Base-by-base conservation (phyloP, 495 filamentous ascomycete genomes). In the Penicillium manginii region DNA sequence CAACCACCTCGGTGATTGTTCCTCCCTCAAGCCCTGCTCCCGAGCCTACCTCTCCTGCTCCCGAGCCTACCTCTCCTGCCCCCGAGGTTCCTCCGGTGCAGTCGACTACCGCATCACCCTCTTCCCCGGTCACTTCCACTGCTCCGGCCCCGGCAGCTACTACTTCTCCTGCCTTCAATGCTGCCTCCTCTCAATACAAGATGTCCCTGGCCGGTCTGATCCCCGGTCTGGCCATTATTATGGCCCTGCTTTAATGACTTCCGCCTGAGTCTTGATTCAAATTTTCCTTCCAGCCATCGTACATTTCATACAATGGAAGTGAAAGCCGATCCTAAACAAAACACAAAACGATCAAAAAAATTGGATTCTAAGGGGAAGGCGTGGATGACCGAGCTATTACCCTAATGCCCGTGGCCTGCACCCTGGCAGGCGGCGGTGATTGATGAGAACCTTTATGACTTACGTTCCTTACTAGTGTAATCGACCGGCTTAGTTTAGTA, bases 101-200 rank as follows among this genome's bases (percentile, higher is more conserved):
- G 11, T 26, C 21, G 21, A 47, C 9, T 11, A 26, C 45, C 22
- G 19, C 45, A 18, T 4, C 14, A 19, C 12, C 51, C 31, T 39
- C 26, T 50, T 15, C 6, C 11, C 54, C 26, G 4, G 43, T 14
- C 22, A 40, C 32, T 6, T 26, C 57, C 19, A 33, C 43, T 21
- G 45, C 39, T 4, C 22, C 57, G 2, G 26, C 43, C 19, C 31
- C 49, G 12, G 50, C 61, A 26, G 54, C 59, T 53, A 43, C 63
- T 22, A 57, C 57, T 23, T 59, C 46, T 0, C 62, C 67, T 37
- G 49, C 26, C 4, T 70, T 61, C 50, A 70, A 68, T 47, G 59
- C 51, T 12, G 67, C 65, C 32, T 54, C 67, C 3, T 50, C 62
- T 51, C 64, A 64, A 40, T 63, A 58, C 58, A 53, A 70, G 53